Conservation (phyloP, 202 grass and related monocot genomes). For the Panicum hallii region DNA sequence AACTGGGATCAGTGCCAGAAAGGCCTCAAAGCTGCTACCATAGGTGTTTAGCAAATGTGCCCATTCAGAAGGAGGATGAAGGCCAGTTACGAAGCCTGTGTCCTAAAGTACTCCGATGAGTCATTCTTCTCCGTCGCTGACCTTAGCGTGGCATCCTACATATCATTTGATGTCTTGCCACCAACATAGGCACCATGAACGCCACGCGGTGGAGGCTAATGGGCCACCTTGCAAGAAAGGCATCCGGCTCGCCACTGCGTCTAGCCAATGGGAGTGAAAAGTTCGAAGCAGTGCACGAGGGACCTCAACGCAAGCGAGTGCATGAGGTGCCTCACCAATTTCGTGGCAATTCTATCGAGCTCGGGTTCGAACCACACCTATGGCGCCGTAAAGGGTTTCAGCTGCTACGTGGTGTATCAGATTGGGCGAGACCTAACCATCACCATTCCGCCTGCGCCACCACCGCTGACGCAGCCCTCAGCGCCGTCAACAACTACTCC, state of each 20-base stretch:
- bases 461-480: too few relatives aligned
- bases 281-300: conserved; percentile 47
- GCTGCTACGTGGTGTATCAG: conserved; percentile 5
- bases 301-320: conserved; percentile 36
- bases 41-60: background rate
- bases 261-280: background rate
- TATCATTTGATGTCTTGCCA: background rate
- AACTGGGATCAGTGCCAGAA: too few relatives aligned
- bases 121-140: background rate
- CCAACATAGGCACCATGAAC: background rate
- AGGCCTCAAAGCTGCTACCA: background rate
- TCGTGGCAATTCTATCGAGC: background rate
- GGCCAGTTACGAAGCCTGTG: background rate
- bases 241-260: background rate
- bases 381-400: conserved; percentile 23
- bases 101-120: conserved; percentile 25
- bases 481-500: too few relatives aligned
- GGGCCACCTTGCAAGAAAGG: background rate
- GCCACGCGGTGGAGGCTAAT: background rate
- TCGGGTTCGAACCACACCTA: background rate
- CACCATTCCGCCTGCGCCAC: background rate
- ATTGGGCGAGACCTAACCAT: background rate
- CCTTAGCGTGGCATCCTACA: too few relatives aligned
- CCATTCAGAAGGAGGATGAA: background rate
- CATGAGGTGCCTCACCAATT: background rate